Evolutionary conservation across 2,329 filamentous ascomycete species (phyloP), one percentile per base, ranked within the genome.

Genomic region (Cytospora piceae): DNA sequence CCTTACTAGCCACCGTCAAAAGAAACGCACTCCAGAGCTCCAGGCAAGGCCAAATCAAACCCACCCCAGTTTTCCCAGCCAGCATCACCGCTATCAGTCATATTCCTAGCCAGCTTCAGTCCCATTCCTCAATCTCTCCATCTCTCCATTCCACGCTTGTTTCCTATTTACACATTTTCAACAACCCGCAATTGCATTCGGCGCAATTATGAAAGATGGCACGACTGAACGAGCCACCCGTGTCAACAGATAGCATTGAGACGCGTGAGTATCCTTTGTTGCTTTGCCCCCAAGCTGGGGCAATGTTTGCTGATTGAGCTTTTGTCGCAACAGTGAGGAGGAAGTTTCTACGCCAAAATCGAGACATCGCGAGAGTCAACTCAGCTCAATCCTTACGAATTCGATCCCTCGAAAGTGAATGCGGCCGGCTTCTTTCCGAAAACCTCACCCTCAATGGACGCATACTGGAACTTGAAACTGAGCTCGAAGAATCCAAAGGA

Each of bases 341-440:
- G 73, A 89, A 90, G 74, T 92, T 94, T 74, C 81, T 94, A 72
- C 86, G 92, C 63, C 92, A 95, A 75, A 96, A 96, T 75, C 86
- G 91, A 77, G 92, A 95, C 73, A 90, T 95, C 69, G 91, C 91
- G 69, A 88, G 89, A 74, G 87, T 85, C 72, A 95, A 96, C 78
- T 92, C 91, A 29, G 84, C 85, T 59, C 90, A 94, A 75, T 91
- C 90, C 37, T 82, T 92, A 37, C 89, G 90, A 70, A 94, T 95
- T 72, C 88, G 91, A 67, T 86, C 83, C 69, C 83, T 95, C 66
- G 91, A 94, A 73, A 87, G 88, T 73, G 91, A 96, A 76, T 88
- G 87, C 68, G 87, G 90, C 51, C 87, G 88, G 58, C 84, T 94
- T 69, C 81, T 94, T 29, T 87, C 90, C n/a, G 91, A 95, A 71